phyloP scores from a whole-genome alignment of 805 yeast genomes.

The Barnettozyma californica region DNA sequence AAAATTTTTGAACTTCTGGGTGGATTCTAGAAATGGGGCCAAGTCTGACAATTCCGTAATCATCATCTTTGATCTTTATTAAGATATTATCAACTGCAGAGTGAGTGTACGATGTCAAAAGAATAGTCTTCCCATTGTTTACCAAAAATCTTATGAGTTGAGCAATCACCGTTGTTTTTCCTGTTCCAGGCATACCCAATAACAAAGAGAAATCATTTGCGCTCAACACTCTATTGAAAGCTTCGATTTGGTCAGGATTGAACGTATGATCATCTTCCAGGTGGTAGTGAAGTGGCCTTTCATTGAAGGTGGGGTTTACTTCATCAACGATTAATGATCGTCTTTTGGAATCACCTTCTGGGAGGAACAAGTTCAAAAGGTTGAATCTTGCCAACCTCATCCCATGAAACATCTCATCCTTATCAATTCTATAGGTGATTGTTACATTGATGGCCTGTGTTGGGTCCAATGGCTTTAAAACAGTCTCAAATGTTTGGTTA shows the following conservation, averaged over 20 bases:
- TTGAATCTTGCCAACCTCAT: slow-evolving; percentile 75
- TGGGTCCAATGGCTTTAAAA: slow-evolving; percentile 27
- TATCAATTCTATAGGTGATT: slow-evolving; percentile 61
- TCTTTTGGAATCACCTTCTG: slow-evolving; percentile 32
- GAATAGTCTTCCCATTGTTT: slow-evolving; percentile 54
- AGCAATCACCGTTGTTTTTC: slow-evolving; percentile 87
- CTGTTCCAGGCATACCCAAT: slow-evolving; percentile 98
- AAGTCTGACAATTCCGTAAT: slow-evolving; percentile 53
- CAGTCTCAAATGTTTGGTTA: slow-evolving; percentile 50
- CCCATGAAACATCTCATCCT: slow-evolving; percentile 71
- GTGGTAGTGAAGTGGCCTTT: slow-evolving; percentile 21
- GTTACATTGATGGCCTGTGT: slow-evolving; percentile 7
- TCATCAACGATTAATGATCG: slow-evolving; percentile 32
- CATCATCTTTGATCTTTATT: slow-evolving; percentile 53
- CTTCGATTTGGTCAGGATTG: slow-evolving; percentile 67
- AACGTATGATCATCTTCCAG: slow-evolving; percentile 28
- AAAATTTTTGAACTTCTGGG: slow-evolving; percentile 48
- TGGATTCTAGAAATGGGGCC: slow-evolving; percentile 62
- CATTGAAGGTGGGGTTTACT: slow-evolving; percentile 25
- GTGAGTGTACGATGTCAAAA: slow-evolving; percentile 85
- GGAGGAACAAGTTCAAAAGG: slow-evolving; percentile 58
- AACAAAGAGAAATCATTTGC: slow-evolving; percentile 75
- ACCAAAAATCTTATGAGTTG: slow-evolving; percentile 61
- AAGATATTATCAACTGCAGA: slow-evolving; percentile 94
- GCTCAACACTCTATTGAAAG: slow-evolving; percentile 58